These are phyloP conservation scores for Geotrichum bryndzae DNA, from an alignment of 1,139 yeast genomes.

Conservation along the genomic window DNA sequence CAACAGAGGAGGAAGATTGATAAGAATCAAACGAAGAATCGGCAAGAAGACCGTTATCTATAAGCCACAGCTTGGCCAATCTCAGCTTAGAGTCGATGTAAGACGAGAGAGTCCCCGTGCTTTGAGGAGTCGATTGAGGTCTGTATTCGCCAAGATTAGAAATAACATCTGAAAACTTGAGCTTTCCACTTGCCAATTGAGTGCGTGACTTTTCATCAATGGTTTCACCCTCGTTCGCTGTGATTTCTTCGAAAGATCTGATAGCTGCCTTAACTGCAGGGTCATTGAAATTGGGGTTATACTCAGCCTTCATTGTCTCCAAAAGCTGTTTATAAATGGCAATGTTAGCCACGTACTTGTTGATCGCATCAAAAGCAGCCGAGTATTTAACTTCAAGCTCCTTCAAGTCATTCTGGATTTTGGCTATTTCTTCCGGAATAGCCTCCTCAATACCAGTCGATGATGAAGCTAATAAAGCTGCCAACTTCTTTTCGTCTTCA, in stretches of 20 bases:
- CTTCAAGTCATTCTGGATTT: conserved; percentile 28
- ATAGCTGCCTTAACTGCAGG: conserved; percentile 77
- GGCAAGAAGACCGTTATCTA: conserved; percentile 27
- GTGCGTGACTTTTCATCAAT: not conserved
- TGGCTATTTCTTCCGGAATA: conserved; percentile 18
- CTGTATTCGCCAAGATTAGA: not conserved
- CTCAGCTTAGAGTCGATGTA: conserved; percentile 1
- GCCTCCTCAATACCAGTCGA: not conserved
- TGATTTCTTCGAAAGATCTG: conserved; percentile 44
- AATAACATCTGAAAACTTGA: not conserved
- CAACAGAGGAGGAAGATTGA: conserved; percentile 1
- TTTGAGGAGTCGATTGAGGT: not conserved
- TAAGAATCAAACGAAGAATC: conserved; percentile 6
- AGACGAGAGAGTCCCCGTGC: not conserved
- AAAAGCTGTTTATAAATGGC: conserved; percentile 43
- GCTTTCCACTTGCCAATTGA: not conserved
- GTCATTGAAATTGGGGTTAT: conserved; percentile 88
- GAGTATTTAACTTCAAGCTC: conserved; percentile 28
- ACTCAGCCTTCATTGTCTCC: conserved; percentile 46
- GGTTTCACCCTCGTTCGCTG: conserved; percentile 16
- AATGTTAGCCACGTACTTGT: conserved; percentile 18
- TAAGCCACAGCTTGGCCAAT: conserved; percentile 23
- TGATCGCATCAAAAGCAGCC: conserved; percentile 31
- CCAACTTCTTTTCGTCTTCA: conserved; percentile 1
- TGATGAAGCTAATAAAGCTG: not conserved